Base-by-base conservation (phyloP, 129 eudicot genomes). In the Pittosporum tobira region DNA sequence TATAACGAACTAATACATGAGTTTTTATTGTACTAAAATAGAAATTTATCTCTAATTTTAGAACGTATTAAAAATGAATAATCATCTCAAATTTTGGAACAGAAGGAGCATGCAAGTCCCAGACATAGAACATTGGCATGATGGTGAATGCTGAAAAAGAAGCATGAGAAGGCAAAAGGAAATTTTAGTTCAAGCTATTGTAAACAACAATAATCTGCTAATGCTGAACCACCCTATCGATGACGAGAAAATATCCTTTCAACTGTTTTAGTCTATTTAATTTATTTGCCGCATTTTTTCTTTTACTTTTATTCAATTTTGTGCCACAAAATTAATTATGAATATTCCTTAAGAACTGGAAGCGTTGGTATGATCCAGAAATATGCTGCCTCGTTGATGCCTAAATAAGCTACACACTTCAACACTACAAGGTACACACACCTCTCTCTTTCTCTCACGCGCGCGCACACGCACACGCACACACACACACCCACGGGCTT, bases 121-220 rank as follows among this genome's bases (percentile, higher is more conserved):
- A 13, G 24, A 6, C 20, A 12, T 44, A 14, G 19, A 8, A 20
- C 18, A 14, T 6, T 31, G 31, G 44, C n/a, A n/a, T 48, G 13
- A 26, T 22, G 13, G 30, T 27, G 9, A 64, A 76, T 84, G 85
- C 69, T 88, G 71, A 84, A 73, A 59, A 81, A 81, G 84, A 88
- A 88, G 65, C 79, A 81, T 18, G 96, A 84, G 50, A 94, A 84
- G 76, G 94, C 96, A n/a, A 28, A 88, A 88, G 54, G 96, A 88
- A 42, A 0, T 84, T 61, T 62, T 88, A 57, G 91, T 81, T 49
- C 78, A 79, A 57, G 91, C 96, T 65, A 61, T 84, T 53, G 87
- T 88, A 40, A 88, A 44, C n/a, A n/a, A n/a, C n/a, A n/a, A n/a
- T n/a, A n/a, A n/a, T n/a, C n/a, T n/a, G n/a, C n/a, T n/a, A n/a